Base-by-base conservation (phyloP, 192 early-diverging fungal species). In the Backusella psychrophila region DNA sequence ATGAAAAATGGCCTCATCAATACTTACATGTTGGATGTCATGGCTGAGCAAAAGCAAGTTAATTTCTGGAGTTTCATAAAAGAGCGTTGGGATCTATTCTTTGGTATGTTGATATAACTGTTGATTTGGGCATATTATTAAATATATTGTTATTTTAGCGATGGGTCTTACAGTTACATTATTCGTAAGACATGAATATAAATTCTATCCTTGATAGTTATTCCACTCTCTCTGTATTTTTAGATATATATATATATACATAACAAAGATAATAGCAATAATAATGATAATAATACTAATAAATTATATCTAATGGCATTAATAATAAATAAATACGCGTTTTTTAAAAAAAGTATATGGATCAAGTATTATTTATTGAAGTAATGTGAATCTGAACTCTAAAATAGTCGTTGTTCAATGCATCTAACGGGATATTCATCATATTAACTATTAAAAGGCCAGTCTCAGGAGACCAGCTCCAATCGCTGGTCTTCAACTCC, bases 61-160 rank as follows among this genome's bases (percentile, higher is more conserved):
- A 75, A 75, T 66, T 67, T 75, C 14, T 21, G n/a, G 41, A 75
- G 59, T 66, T 75, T 75, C 66, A 34, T 75, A 31, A 75, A 38
- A 31, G 74, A 75, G 1, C 52, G 63, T 12, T 75, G 74, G 74
- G 74, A 75, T 49, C 42, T 75, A 44, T 66, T 56, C 14, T 34
- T 66, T 42, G 74, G 74, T 75, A 75, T 42, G 35, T 39, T 23
- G 19, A 49, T 49, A n/a, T 39, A 12, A 4, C 12, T 15, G 4
- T 63, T 14, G 42, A 17, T 12, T 1, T 12, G 0, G 8, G 4
- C 4, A 63, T 29, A 23, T 14, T 63, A 29, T 63, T 63, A 26
- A 63, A 0, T 26, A 5, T 63, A 9, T 29, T 53, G 7, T 53
- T 23, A 4, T 26, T 29, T 63, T 63, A 63, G 56, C 56, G 23